Base-by-base conservation (phyloP, 202 grass and related monocot species). In the Musa balbisiana region DNA sequence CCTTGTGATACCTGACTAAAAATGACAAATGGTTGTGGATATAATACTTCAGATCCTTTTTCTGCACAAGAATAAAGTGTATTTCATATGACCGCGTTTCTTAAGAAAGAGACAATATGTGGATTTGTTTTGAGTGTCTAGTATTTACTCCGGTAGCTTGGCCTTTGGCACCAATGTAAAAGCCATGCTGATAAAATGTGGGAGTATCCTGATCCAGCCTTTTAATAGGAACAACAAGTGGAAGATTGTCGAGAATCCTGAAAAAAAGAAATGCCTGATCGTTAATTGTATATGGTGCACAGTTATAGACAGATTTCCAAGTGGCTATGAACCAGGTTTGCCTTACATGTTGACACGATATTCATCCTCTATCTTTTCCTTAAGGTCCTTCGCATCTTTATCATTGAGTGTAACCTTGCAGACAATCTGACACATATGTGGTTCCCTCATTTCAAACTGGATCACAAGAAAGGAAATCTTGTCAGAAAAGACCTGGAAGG, bases 1-100 rank as follows among this genome's bases (percentile, higher is more conserved):
- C 93, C 75, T 81, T 93, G 83, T 97, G 90, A 84, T 89, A 97
- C 76, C 91, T 97, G 64, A 97, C 93, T 24, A 81, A 78, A 83
- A 93, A 97, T 65, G 90, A 87, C 73, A 97, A 80, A 87, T 97
- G 93, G 52, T 97, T 97, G 82, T 97, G 86, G 78, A 97, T 92
- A 73, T 91, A 97, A 71, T 91, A 87, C 26, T 91, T 93, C 80
- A 89, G 88, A 76, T 97, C 93, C 84, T 89, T 97, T 64, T 86
- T 93, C 93, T 97, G 77, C 70, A 58, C 62, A 68, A 67, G 53
- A 73, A 72, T 81, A 55, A 19, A 27, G 53, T 10, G 3, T 8
- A 49, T 24, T 56, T 27, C 15, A 25, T 8, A 43, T 29, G 16
- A 58, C 4, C 26, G 14, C 13, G 3, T 29, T 72, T 17, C 23